Base-by-base conservation (phyloP, 192 early-diverging fungal species). In the Coemansia sp. region DNA sequence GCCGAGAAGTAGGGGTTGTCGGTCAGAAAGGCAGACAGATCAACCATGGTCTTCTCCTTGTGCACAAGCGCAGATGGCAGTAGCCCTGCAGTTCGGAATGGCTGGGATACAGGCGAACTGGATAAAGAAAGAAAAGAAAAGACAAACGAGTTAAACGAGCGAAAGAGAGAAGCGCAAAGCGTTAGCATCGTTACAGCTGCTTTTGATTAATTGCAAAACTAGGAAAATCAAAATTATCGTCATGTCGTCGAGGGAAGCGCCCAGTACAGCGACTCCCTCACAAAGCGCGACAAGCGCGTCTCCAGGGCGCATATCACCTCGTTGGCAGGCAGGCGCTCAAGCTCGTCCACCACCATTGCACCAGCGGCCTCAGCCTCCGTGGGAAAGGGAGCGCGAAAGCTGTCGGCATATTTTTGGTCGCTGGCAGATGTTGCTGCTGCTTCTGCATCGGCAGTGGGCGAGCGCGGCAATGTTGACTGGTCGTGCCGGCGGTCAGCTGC, bases 1-100 rank as follows among this genome's bases (percentile, higher is more conserved):
- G 94, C 95, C 10, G 95, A 93, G 63, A 97, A 97, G 61, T 93
- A 92, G 23, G 95, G 95, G 60, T 97, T 97, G 34, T 83, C 83
- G 13, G 85, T 36, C n/a, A 82, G 55, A 33, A 74, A 60, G 29
- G 64, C 22, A 8, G 70, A 59, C 50, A 88, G 67, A 33, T 87
- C 86, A 22, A 84, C 81, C 79, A 87, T 88, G 52, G 14, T 48
- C 22, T n/a, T n/a, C n/a, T 20, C 7, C 45, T 48, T 54, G 14
- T n/a, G 52, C 28, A 17, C 28, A 19, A n/a, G 19, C 8, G 14
- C 17, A 10, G 29, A n/a, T 6, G 17, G 17, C 23, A 54, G 29
- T 14, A 50, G 10, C 56, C 28, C n/a, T n/a, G n/a, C n/a, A 17
- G 57, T 23, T 9, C 41, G 19, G 22, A 42, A 41, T 15, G 38